Base-by-base conservation (phyloP, 331 rosid genomes). In the Malus hybrid region DNA sequence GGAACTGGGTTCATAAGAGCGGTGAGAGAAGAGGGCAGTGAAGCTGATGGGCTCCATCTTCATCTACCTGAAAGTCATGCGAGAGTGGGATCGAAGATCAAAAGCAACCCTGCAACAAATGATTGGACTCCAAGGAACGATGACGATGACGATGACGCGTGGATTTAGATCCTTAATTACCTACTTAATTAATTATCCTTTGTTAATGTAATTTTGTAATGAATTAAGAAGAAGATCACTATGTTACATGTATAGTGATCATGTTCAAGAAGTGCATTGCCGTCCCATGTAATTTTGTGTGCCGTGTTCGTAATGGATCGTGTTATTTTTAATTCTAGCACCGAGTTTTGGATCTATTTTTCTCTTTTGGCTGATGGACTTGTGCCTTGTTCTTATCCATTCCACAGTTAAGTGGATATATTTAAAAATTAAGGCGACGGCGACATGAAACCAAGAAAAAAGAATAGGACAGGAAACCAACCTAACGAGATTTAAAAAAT, bases 21-120 rank as follows among this genome's bases (percentile, higher is more conserved):
- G 22, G 81, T 13, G 69, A 77, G 32, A 46, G 87, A 82, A 65
- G 83, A 80, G 39, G 85, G 64, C 13, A 78, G 50, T 20, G 85
- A 73, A 3, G n/a, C 4, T 72, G 55, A 61, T 75, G 86, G 61
- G 31, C 63, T 62, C 39, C 80, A 42, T 33, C 65, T 86, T 73
- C 65, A 71, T 56, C 59, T 79, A 18, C 74, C 61, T 14, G 71
- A 28, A 31, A 74, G 56, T 34, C 67, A 80, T 62, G 83, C 78
- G 65, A 69, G 33, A 42, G 79, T 64, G 52, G 80, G 65, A 6
- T 14, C 10, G 19, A 85, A 52, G 65, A 74, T 72, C 71, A 87
- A 78, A 84, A 77, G 97, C 80, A 92, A 92, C 77, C 97, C 96
- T 7, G 97, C 97, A 46, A 92, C 92, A 1, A 92, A 92, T 63